Base-by-base conservation (phyloP, 129 eudicot genomes). In the Heracleum sosnowskyi region DNA sequence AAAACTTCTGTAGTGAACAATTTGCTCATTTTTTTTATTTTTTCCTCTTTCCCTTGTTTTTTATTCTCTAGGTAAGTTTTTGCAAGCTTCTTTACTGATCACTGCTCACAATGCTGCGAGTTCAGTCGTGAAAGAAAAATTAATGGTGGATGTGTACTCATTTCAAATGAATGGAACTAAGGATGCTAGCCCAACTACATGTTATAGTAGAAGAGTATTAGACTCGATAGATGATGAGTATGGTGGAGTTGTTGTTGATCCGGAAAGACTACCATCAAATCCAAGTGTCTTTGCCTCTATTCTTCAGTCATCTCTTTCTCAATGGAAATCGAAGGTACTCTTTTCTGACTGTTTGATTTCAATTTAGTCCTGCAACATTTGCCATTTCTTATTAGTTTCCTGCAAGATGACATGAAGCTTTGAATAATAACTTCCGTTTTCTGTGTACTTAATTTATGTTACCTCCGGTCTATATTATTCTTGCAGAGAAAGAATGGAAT, bases 401-500 rank as follows among this genome's bases (percentile, higher is more conserved):
- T 49, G 60, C 60, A 49, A 20, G 60, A 4, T 3, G 5, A 17
- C 26, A 55, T 55, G 20, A 55, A 53, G n/a, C 20, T 33, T 16
- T 3, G 2, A 68, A 33, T 4, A 31, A 1, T 17, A 0, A 10
- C 8, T 31, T 69, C 2, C 6, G 37, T 34, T 33, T 69, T 34
- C 2, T 69, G 29, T 17, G n/a, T 5, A 18, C n/a, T 0, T 18
- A 11, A 17, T 71, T 70, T 37, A 5, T 35, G 40, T 24, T 6
- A 40, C 10, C 17, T 7, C 41, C 3, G 26, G 41, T 40, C 17
- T 71, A 20, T 24, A 28, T 26, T 40, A 16, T 11, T 46, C 79
- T 35, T 87, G 85, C 88, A 93, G 98, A 96, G 97, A 24, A 93
- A 89, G 88, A 89, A 93, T 79, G 98, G 97, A 45, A 78, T 91